Evolutionary conservation across 2,329 filamentous ascomycete genomes (phyloP), one percentile per base, ranked within the genome.

Genomic region (Cladophialophora bantiana): DNA sequence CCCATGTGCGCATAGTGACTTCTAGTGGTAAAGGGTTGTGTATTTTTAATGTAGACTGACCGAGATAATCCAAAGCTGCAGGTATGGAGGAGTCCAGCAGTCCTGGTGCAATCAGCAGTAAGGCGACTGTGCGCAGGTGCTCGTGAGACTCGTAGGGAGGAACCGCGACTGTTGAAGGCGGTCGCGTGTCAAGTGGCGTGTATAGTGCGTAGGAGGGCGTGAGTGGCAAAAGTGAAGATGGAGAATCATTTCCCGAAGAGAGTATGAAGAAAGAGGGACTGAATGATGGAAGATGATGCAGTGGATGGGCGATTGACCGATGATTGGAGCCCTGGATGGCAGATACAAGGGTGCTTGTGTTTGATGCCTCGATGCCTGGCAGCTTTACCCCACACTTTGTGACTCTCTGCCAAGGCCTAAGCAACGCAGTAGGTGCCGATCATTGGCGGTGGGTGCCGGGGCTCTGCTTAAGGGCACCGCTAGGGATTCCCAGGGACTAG

Each of bases 371-470:
- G 9, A 50, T 50, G 45, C 45, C 20, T 50, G 18, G 45, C 18
- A 12, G 45, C 45, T 62, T 35, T 62, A 55, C 59, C 59, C 59
- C 59, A 62, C 59, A 62, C 59, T 62, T 62, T 56, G 59, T 55
- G 20, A 34, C 36, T 32, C 35, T 32, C 5, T 36, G 59, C 59
- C 59, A 62, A 62, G 59, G 1, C 9, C 45, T 5, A 10, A 12
- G 45, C 45, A 50, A 26, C 18, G 18, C n/a, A 35, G 50, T 34
- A 35, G 59, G 59, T 50, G 59, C 36, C 40, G 59, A 62, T 62
- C 52, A 36, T 55, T 55, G 59, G 38, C 42, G 34, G 45, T 38
- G 59, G 59, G 59, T 34, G 13, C 32, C 12, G 5, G 59, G 42
- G 45, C 18, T 12, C 45, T 50, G 45, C 45, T 50, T 50, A 20